Evolutionary conservation across 805 yeast genomes (phyloP), one percentile per base, ranked within the genome.

Genomic region (Candida khao-thaluensis): DNA sequence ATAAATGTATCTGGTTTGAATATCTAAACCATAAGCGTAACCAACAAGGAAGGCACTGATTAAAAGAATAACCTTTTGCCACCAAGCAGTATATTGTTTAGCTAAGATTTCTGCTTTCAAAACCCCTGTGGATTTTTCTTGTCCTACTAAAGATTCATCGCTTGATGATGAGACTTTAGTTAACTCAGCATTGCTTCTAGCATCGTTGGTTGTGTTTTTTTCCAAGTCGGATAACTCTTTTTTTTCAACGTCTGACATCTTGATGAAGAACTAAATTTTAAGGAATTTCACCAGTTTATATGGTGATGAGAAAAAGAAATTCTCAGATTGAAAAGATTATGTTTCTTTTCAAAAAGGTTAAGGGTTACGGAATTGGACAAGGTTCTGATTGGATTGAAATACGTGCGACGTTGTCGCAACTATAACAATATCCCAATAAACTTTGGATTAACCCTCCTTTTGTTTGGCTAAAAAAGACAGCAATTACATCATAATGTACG

Each of bases 11-110:
- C 82, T 65, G 34, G 72, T 55, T 27, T 69, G 69, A 37, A 74
- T 70, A 50, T 81, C 87, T 33, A 82, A 62, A 25, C 82, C 77
- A 48, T 78, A 78, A 18, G 73, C 72, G 50, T 78, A 82, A 18
- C 82, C 74, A 35, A 77, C 70, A 16, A 76, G 49, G 52, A 82
- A 80, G 15, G 76, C 57, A n/a, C 72, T 60, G 40, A 76, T 53
- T 53, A 73, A 77, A 23, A 79, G 56, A 5, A 65, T 47, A 5
- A 65, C 43, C 37, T 71, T 71, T n/a, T 30, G 17, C 15, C 42
- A 45, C 48, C 69, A 66, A 27, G 50, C 49, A 12, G 59, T 30
- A 38, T 38, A 78, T 45, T 77, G 80, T 20, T 65, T 62, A 17
- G 77, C 66, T 45, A 77, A 66, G 18, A 78, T 60, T 54, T 81